Base-by-base conservation (phyloP, 1,139 yeast species). In the Zhuliangozyma blackwelliae region DNA sequence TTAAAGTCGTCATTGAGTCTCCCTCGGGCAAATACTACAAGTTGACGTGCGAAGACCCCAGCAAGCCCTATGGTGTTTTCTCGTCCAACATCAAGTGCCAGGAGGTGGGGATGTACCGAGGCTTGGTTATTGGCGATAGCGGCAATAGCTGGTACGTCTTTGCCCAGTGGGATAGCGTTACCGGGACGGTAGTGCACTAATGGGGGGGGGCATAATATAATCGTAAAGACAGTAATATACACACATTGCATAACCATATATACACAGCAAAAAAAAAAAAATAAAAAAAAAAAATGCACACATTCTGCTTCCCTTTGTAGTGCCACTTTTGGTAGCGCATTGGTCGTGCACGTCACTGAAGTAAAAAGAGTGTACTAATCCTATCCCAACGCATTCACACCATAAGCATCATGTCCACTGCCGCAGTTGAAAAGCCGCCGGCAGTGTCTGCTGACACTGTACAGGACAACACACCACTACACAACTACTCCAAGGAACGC, bases 141-240 rank as follows among this genome's bases (percentile, higher is more conserved):
- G 89, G 89, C 4, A 74, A 75, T 43, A 82, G 92, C 39, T 87
- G 96, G 90, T 84, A 89, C 51, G 89, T 86, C 6, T 88, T 87
- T 61, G 90, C 95, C 9, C 96, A 88, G 59, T 92, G 98, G 98
- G 72, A 72, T 32, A 84, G 94, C 56, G 32, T 40, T n/a, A 28
- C 25, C 21, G 31, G 34, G 19, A 31, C 31, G 3, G 28, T 31
- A 5, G 32, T 34, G 27, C 22, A 12, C 11, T 27, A 16, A 27
- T 19, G 12, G 21, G 13, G 12, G 12, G 7, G 21, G n/a, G 16
- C 16, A 16, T 16, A 28, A 28, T n/a, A 28, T 28, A n/a, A 28
- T 28, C 5, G 5, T 29, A 16, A 7, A 11, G 4, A 23, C 5
- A n/a, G 12, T 29, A 11, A n/a, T 25, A 11, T 16, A 16, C 16